Evolutionary conservation across 1,284 basidiomycete genomes (phyloP).

Genomic region (Cerioporus squamosus): DNA sequence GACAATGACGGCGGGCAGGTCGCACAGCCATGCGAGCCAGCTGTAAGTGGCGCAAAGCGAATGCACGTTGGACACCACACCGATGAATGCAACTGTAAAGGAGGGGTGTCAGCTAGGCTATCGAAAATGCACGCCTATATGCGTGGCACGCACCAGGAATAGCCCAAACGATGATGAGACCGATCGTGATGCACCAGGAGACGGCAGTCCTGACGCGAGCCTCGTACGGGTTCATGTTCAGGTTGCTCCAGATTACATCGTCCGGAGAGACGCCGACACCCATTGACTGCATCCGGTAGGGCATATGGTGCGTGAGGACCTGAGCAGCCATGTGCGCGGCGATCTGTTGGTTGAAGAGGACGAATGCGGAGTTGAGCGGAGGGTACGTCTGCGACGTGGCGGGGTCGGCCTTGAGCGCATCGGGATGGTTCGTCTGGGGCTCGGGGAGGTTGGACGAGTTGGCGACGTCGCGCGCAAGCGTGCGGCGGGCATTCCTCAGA

Average conservation of each 20-base stretch:
- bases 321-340: conserved; percentile 88
- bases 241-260: conserved; percentile 92
- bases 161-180: conserved; percentile 73
- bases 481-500: conserved; percentile 53
- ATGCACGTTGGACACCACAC: conserved; percentile 83
- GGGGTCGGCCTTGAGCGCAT: conserved; percentile 25
- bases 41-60: conserved; percentile 64
- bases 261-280: conserved; percentile 79
- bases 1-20: conserved; percentile 60
- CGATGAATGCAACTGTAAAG: conserved; percentile 79
- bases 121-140: neutral
- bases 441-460: conserved; percentile 25
- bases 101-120: neutral
- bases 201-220: conserved; percentile 64
- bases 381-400: conserved; percentile 55
- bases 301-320: conserved; percentile 75
- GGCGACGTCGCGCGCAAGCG: conserved; percentile 37
- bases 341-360: conserved; percentile 93
- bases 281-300: conserved; percentile 75
- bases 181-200: conserved; percentile 66
- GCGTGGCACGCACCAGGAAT: conserved; percentile 55
- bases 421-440: conserved; percentile 27
- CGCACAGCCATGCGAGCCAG: conserved; percentile 88
- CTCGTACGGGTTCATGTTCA: conserved; percentile 91
- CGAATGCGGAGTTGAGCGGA: conserved; percentile 84